Conservation (phyloP, 208 protist species). For the Lotmaria passim region DNA sequence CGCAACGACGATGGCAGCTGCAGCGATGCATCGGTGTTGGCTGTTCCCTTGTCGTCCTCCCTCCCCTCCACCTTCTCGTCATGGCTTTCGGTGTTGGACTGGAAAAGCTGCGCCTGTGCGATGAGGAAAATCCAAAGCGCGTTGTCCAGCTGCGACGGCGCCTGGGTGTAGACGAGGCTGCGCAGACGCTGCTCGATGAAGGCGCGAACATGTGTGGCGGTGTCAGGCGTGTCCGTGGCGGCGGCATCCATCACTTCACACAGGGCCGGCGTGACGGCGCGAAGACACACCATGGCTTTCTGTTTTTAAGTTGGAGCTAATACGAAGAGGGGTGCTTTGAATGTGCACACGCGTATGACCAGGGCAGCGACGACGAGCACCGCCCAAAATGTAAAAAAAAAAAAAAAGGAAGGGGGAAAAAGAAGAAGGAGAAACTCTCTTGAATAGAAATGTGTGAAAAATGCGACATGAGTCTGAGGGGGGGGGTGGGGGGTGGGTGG, state of each 20-base stretch:
- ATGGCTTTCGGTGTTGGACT: no score
- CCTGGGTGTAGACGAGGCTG: slow-evolving; percentile 31
- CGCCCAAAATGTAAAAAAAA: not conserved
- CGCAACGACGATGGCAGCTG: slow-evolving; percentile 20
- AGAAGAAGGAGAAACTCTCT: not conserved
- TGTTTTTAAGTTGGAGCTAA: not conserved
- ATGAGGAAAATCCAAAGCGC: slow-evolving; percentile 31
- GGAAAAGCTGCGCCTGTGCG: slow-evolving; percentile 22
- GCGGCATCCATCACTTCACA: slow-evolving; percentile 27
- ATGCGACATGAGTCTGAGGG: no score
- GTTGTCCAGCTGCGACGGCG: slow-evolving; percentile 28
- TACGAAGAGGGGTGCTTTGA: not conserved
- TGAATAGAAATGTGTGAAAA: no score
- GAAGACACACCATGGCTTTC: slow-evolving; percentile 24
- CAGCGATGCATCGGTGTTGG: not conserved
- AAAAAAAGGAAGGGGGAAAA: not conserved
- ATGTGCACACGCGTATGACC: not conserved
- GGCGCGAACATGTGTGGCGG: not conserved
- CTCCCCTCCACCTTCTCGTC: not conserved
- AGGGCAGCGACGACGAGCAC: no score
- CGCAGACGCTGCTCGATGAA: slow-evolving; percentile 28
- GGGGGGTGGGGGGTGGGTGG: no score
- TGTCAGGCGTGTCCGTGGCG: not conserved
- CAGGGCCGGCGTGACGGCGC: slow-evolving; percentile 29
- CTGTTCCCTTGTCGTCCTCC: no score